Evolutionary conservation across 2,329 filamentous ascomycete genomes (phyloP), one percentile per base, ranked within the genome.

Genomic region (Aspergillus tanneri): DNA sequence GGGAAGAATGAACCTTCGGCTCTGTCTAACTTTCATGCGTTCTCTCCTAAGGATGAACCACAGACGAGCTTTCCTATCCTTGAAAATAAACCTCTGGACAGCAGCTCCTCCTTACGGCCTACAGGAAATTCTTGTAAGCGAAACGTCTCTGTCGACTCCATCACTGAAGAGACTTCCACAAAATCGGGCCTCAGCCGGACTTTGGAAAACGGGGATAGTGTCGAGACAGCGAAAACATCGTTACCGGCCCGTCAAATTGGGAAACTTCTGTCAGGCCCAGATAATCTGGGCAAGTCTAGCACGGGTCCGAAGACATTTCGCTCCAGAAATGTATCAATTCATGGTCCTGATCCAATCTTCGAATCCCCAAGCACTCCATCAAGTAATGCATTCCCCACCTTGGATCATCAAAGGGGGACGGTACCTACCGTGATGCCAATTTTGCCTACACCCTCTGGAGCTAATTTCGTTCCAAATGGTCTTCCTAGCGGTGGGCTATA

Each of bases 301-400:
- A 88, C 86, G 1, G 88, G 85, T 58, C 67, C 88, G 40, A 82
- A 81, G 56, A 88, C 87, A 55, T 73, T 90, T 56, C 88, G 86
- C 64, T 81, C 82, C 49, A 83, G 89, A 41, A 90, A 89, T 53
- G 75, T 91, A 60, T 90, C 89, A 10, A 71, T 81, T 43, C 78
- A 80, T 5, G 82, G 78, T 24, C 76, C 76, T 4, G 80, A 83
- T 49, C 76, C 76, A 3, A 81, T 80, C 1, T 86, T 89, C 39
- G 75, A 80, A 40, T 90, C 88, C 1, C 85, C 87, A 4, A 81
- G 79, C 22, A 95, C 90, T 0, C 88, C 90, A 0, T 77, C 86
- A 50, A 90, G 82, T 63, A 83, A 81, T 46, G 81, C 81, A 5
- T 88, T 89, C 63, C 78, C 73, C 14, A 66, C 80, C 56, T 67